Evolutionary conservation across 2,329 filamentous ascomycete species (phyloP).

Genomic region (Botryotinia globosa): DNA sequence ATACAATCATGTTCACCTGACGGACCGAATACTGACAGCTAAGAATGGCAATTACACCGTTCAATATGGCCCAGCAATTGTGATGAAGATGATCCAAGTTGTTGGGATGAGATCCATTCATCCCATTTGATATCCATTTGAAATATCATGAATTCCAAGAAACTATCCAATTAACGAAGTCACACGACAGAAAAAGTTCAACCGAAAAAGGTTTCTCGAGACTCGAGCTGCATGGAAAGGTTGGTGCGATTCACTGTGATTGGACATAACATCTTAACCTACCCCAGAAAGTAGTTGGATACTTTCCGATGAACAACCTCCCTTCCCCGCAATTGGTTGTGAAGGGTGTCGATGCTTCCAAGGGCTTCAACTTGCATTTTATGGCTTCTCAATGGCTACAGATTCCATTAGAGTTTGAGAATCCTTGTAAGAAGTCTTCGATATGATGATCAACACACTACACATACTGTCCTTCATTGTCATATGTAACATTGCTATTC

Average conservation of each 20-base stretch:
- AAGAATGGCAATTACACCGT: background rate
- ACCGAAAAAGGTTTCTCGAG: background rate
- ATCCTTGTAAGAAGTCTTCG: background rate
- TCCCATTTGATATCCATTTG: background rate
- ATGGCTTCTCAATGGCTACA: background rate
- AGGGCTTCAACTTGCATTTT: background rate
- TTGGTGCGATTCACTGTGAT: background rate
- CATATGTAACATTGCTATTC: background rate
- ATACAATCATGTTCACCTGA: slow-evolving; percentile 6
- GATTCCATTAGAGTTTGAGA: background rate
- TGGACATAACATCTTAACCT: background rate
- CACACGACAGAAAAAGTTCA: slow-evolving; percentile 1
- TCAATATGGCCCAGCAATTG: background rate
- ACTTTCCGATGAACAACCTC: background rate
- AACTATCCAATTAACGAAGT: slow-evolving; percentile 7
- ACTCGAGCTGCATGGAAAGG: slow-evolving; percentile 2
- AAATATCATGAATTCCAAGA: background rate
- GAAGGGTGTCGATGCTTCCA: background rate
- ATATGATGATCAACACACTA: background rate
- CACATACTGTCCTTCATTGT: background rate
- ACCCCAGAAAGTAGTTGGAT: background rate
- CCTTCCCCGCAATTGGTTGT: slow-evolving; percentile 10
- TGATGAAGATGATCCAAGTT: slow-evolving; percentile 12
- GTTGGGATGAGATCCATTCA: slow-evolving; percentile 15
- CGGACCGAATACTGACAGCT: slow-evolving; percentile 8